Evolutionary conservation across 2,329 filamentous ascomycete species (phyloP), one percentile per base, ranked within the genome.

Genomic region (Fusarium brachygibbosum): DNA sequence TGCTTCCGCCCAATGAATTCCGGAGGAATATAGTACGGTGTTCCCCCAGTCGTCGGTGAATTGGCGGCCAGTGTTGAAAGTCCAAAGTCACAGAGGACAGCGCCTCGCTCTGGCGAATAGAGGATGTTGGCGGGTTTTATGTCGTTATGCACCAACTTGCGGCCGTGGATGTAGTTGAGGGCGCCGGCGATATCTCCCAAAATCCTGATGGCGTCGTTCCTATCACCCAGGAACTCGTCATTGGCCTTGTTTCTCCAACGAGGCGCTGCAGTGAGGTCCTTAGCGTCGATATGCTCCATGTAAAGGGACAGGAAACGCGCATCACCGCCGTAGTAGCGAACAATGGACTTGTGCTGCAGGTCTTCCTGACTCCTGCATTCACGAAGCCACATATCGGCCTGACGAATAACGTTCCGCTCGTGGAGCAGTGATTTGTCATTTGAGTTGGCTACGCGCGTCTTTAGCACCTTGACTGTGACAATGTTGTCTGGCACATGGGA

Each of bases 101-200:
- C 87, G 8, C 87, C 87, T 13, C 86, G 82, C 38, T 88, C 85
- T 29, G 81, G 81, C 16, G 86, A 88, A 76, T 88, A 89, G 32
- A 89, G 78, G 56, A 89, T 88, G 65, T 89, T 89, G 68, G 83
- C 85, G 2, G 87, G 87, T 75, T 89, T 89, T 76, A 89, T 87
- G 75, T 89, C 87, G 76, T 89, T 89, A 77, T 89, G 87, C 14
- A 88, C 84, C 23, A 86, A 78, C 55, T 81, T 80, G 57, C 83
- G 82, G 49, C 79, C 79, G 75, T 89, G 87, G 34, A 89, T 81
- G 74, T 88, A 88, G 74, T 83, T 79, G 42, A 89, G 78, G 3
- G 86, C 87, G 63, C 82, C 79, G 21, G 84, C 77, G 52, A 87
- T 87, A 72, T 88, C 86, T 29, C 80, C 81, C 31, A 89, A 72